Evolutionary conservation across 2,329 filamentous ascomycete genomes (phyloP).

Genomic region (Mycosphaerelloides madeirae): DNA sequence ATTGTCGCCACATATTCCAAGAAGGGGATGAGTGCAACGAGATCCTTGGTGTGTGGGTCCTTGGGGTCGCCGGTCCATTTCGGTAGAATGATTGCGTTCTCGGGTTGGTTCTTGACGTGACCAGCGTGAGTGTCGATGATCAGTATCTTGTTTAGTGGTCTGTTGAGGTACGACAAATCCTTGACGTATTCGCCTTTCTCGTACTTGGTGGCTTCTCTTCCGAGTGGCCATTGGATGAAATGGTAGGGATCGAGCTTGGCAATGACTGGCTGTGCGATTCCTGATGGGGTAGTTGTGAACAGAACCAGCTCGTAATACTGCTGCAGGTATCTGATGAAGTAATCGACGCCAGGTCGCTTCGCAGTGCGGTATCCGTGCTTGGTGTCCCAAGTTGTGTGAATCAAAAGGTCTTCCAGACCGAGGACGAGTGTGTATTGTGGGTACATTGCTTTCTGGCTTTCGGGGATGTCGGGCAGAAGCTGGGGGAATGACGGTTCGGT

Average conservation of each 20-base stretch:
- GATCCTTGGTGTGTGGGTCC: slow-evolving; percentile 62
- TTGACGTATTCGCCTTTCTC: slow-evolving; percentile 95
- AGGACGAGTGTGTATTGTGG: slow-evolving; percentile 90
- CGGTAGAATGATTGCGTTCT: slow-evolving; percentile 87
- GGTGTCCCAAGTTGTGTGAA: slow-evolving; percentile 91
- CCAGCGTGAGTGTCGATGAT: slow-evolving; percentile 81
- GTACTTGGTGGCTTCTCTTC: slow-evolving; percentile 94
- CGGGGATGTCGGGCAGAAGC: slow-evolving; percentile 76
- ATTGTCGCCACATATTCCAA: slow-evolving; percentile 95
- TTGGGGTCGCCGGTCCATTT: slow-evolving; percentile 82
- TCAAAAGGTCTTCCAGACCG: slow-evolving; percentile 85
- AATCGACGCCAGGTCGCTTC: slow-evolving; percentile 91
- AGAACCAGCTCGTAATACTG: slow-evolving; percentile 98
- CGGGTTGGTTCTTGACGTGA: slow-evolving; percentile 85
- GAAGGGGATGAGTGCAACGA: slow-evolving; percentile 89
- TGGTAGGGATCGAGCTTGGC: slow-evolving; percentile 92
- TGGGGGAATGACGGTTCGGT: slow-evolving; percentile 94
- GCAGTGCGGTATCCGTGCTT: slow-evolving; percentile 94
- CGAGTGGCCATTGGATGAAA: slow-evolving; percentile 92
- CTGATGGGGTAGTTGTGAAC: slow-evolving; percentile 83
- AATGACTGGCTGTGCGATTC: slow-evolving; percentile 79
- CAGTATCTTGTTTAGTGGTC: slow-evolving; percentile 90
- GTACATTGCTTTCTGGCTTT: slow-evolving; percentile 55
- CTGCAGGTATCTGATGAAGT: slow-evolving; percentile 93
- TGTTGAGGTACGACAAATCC: slow-evolving; percentile 97